Conservation (phyloP, 2,329 filamentous ascomycete species). For the Ascochyta rabiei region DNA sequence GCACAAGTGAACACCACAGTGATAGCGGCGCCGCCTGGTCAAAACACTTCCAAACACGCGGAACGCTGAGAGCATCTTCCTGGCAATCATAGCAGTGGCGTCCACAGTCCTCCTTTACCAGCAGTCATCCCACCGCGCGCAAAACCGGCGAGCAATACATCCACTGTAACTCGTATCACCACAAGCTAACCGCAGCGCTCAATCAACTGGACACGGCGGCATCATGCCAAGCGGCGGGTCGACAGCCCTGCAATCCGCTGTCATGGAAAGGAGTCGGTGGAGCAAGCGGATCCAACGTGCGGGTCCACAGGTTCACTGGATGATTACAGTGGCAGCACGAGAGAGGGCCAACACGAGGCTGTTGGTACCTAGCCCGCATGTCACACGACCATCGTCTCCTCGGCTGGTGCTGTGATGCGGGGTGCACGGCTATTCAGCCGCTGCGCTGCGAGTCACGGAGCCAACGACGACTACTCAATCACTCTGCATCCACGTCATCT, state of each 20-base stretch:
- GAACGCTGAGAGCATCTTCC: background rate
- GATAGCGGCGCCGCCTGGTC: background rate
- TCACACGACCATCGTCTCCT: background rate
- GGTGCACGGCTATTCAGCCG: conserved; percentile 7
- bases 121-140: background rate
- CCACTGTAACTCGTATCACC: background rate
- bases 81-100: background rate
- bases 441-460: background rate
- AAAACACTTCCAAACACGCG: background rate
- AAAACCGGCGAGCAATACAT: background rate
- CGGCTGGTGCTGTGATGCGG: conserved; percentile 3
- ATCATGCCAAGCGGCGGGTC: conserved; percentile 5
- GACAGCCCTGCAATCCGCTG: conserved; percentile 3
- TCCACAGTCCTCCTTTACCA: background rate
- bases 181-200: background rate
- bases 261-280: conserved; percentile 9
- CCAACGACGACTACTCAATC: conserved; percentile 2
- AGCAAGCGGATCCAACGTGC: conserved; percentile 2
- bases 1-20: conserved; percentile 3
- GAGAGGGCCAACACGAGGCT: conserved; percentile 8
- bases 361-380: conserved; percentile 3
- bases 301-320: conserved; percentile 13
- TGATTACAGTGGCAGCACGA: conserved; percentile 13
- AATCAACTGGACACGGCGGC: conserved; percentile 14
- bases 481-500: conserved; percentile 6